Base-by-base conservation (phyloP, 345 rosid species). In the Salix purpurea region DNA sequence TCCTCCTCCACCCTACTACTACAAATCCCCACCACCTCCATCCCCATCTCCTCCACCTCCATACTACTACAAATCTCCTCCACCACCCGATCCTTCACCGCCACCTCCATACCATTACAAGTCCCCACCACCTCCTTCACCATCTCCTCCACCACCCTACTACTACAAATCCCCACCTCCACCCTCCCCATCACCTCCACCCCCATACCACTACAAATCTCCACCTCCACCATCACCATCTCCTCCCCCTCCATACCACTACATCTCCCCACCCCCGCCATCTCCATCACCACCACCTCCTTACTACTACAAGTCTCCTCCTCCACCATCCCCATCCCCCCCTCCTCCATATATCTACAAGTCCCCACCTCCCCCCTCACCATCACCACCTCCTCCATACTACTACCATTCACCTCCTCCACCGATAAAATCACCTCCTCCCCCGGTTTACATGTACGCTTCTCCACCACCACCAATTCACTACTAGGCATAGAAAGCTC, bases 391-490 rank as follows among this genome's bases (percentile, higher is more conserved):
- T 3, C 67, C 75, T 0, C 75, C 66, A 1, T 72, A 72, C 6
- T 40, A 72, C 42, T 72, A 79, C 74, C 50, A 73, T 11, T 79
- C 81, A 21, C 81, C 81, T 36, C 77, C 77, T 8, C 81, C 81
- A 21, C 81, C 74, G 0, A 34, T 68, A 24, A 73, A 78, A 68
- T 78, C 81, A 66, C 77, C 81, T 39, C 81, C 77, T 0, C 82
- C 82, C 0, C 82, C 82, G 1, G 70, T 19, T 10, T 79, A 79
- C 77, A 74, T 68, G 19, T 79, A 79, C 5, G 26, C 77, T 14
- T 79, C 81, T 66, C 81, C 81, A 61, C 81, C 77, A 40, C 77
- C 81, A 12, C 81, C 81, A 58, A 65, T 26, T 26, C 34, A 66
- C 13, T 69, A 79, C 58, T 74, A 74, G 37, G 54, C 65, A 34